A percentile compares a stretch with the other conserved stretches of the same genome.
Evolutionary conservation across 768 basidiomycete species (phyloP).

Genomic region (Tephrocybe sp.): DNA sequence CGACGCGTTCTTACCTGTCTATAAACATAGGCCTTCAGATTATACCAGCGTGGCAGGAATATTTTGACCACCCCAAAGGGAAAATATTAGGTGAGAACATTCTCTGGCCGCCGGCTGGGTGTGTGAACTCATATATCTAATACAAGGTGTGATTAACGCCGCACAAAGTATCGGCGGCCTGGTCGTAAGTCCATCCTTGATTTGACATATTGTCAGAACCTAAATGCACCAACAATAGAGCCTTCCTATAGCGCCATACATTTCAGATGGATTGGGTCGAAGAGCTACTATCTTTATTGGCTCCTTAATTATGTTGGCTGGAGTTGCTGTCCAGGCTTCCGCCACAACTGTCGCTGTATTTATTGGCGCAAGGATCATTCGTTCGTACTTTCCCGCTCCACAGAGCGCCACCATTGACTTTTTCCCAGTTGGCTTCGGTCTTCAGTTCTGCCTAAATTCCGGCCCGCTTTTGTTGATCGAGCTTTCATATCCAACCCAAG

Average conservation of each 20-base stretch:
- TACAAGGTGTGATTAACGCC: conserved; percentile 60
- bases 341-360: conserved; percentile 48
- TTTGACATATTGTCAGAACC: background rate
- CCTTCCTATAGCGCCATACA: conserved; percentile 58
- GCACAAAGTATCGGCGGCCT: conserved; percentile 62
- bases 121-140: background rate
- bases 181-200: conserved; percentile 28
- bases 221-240: conserved; percentile 32
- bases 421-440: conserved; percentile 58
- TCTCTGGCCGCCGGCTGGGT: background rate
- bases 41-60: conserved; percentile 58
- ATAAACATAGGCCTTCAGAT: conserved; percentile 56
- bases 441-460: conserved; percentile 59
- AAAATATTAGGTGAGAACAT: conserved; percentile 42
- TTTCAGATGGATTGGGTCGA: conserved; percentile 63
- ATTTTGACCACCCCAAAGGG: conserved; percentile 51
- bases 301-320: conserved; percentile 60
- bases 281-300: conserved; percentile 58
- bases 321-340: conserved; percentile 54
- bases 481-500: conserved; percentile 70
- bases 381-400: conserved; percentile 28
- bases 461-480: conserved; percentile 64
- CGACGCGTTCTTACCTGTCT: conserved; percentile 15
- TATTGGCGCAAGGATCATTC: conserved; percentile 54
- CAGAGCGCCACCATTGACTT: background rate